phyloP scores from a whole-genome alignment of 257 asterid species.

The Nicotiana sylvestris region DNA sequence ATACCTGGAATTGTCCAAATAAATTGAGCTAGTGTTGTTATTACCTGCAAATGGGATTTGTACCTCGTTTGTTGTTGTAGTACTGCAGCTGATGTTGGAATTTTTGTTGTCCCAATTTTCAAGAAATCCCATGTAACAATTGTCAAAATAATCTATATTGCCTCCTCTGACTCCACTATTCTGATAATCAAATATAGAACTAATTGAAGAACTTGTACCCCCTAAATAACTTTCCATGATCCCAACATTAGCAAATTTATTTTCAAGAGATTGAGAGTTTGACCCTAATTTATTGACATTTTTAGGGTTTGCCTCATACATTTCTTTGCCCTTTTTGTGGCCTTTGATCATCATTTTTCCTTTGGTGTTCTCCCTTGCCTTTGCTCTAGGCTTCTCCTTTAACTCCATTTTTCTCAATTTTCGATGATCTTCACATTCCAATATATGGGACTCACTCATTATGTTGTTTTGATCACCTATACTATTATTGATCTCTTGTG shows the following conservation, averaged over 20 bases:
- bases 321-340: conserved; percentile 17
- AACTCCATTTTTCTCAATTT: conserved; percentile 27
- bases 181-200: conserved; percentile 22
- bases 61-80: conserved; percentile 17
- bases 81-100: conserved; percentile 19
- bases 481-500: conserved; percentile 4
- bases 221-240: conserved; percentile 42
- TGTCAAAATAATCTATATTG: conserved; percentile 20
- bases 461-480: background rate
- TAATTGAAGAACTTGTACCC: conserved; percentile 15
- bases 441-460: background rate
- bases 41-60: conserved; percentile 30
- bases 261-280: conserved; percentile 7
- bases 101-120: conserved; percentile 40
- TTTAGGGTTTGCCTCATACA: conserved; percentile 23
- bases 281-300: conserved; percentile 1
- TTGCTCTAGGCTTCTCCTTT: conserved; percentile 51
- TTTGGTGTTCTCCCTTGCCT: conserved; percentile 44
- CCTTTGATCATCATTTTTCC: conserved; percentile 46
- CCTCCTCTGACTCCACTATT: conserved; percentile 10
- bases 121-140: conserved; percentile 29
- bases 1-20: conserved; percentile 23
- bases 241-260: conserved; percentile 35
- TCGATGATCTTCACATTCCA: background rate
- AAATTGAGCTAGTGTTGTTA: conserved; percentile 35